Base-by-base conservation (phyloP, 192 early-diverging fungal species). In the Powellomyces hirtus region DNA sequence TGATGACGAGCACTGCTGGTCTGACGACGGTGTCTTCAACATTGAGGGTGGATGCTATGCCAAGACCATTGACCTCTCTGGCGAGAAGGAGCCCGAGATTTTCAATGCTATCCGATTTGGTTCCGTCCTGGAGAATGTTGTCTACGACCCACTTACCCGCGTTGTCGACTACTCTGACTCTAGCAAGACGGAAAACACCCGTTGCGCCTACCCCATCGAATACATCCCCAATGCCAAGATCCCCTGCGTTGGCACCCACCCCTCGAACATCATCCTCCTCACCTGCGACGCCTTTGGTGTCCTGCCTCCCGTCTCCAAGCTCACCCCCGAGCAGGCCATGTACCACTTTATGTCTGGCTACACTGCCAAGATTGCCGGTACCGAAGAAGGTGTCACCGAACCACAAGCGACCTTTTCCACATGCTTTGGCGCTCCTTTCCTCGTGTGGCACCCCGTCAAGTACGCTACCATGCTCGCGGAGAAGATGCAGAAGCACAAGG, bases 1-100 rank as follows among this genome's bases (percentile, higher is more conserved):
- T 79, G 96, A 98, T 79, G 96, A 98, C 81, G 96, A 98, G 81
- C 96, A 98, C 80, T 96, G 95, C 78, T 98, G 96, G 96, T 92
- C 90, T n/a, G 92, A 97, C 71, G 84, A 87, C 44, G 94, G 94
- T 68, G 82, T 97, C 59, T 98, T 98, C 90, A 98, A 98, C 84
- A 96, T 98, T 64, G 96, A 98, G 82, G 96, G 96, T 64, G 96
- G 96, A 34, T 98, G 96, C 84, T 98, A 98, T 74, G 96, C 96
- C 68, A 98, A 98, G 84, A 89, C 89, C 70, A 93, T 98, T 68
- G 93, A 96, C 68, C 82, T 98, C 38, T 94, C 93, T 11, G 89
- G 89, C 40, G 94, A 93, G 72, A 98, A 97, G 87, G 96, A 98
- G 75, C 96, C 96, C 62, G 96, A 97, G 79, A 98, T 98, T 82